Evolutionary conservation across 139 green algal species (phyloP).

Genomic region (Gonium pectorale): DNA sequence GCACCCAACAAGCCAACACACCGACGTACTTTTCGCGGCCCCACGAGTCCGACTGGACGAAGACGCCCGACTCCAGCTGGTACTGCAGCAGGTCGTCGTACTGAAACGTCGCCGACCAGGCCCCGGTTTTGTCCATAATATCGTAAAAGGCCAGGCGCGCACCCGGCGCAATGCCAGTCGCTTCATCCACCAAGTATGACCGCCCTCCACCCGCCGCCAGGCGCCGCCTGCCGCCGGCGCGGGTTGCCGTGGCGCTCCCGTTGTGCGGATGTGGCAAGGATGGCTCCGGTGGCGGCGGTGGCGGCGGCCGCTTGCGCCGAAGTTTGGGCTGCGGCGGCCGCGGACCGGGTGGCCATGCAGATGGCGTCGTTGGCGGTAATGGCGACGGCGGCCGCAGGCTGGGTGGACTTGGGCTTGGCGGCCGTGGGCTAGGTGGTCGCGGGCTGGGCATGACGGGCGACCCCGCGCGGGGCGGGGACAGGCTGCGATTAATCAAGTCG

Average conservation of each 20-base stretch:
- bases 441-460: too few relatives aligned
- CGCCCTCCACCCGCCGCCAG: background rate
- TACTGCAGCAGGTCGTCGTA: slow-evolving; percentile 62
- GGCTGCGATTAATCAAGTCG: too few relatives aligned
- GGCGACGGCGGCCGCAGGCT: background rate
- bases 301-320: background rate
- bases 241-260: too few relatives aligned
- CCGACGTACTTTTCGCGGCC: slow-evolving; percentile 25
- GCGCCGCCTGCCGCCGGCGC: background rate
- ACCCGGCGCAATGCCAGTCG: slow-evolving; percentile 79
- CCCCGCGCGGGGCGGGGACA: too few relatives aligned
- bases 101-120: slow-evolving; percentile 21
- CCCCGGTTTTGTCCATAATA: slow-evolving; percentile 2
- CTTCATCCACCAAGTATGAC: background rate
- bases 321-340: background rate
- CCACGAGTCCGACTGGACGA: slow-evolving; percentile 60
- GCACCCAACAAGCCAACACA: too few relatives aligned
- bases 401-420: background rate
- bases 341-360: background rate
- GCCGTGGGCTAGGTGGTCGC: background rate
- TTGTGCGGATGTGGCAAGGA: background rate
- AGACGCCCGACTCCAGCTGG: slow-evolving; percentile 71
- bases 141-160: slow-evolving; percentile 87
- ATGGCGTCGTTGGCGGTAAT: background rate
- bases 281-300: background rate